Percentiles rank a stretch among this genome's conserved stretches.
These are phyloP conservation scores for Irpex sp. DNA, from an alignment of 1,284 basidiomycete genomes.

Conservation along the genomic window DNA sequence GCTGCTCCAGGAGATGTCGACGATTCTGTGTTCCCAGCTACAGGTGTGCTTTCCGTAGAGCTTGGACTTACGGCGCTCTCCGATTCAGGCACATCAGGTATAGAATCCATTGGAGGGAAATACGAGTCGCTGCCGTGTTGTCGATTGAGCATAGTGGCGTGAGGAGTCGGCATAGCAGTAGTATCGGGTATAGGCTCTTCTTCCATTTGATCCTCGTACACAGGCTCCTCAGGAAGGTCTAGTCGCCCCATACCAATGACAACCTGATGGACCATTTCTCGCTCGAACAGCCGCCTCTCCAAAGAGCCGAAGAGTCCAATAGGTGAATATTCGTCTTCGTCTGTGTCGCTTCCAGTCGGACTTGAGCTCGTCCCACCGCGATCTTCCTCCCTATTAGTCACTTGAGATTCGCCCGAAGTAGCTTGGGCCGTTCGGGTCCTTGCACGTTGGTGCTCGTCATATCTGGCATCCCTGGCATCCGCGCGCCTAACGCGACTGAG, in stretches of 20 bases:
- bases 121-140: conserved; percentile 7
- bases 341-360: conserved; percentile 25
- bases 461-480: conserved; percentile 37
- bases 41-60: background rate
- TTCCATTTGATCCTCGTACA: conserved; percentile 29
- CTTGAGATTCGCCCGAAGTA: background rate
- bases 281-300: conserved; percentile 66
- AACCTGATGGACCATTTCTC: conserved; percentile 80
- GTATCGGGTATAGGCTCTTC: conserved; percentile 19
- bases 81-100: background rate
- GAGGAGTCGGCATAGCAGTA: conserved; percentile 4
- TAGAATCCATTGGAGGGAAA: conserved; percentile 8
- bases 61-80: background rate
- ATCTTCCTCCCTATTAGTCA: conserved; percentile 3
- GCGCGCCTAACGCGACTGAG: conserved; percentile 60
- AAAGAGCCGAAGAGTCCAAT: conserved; percentile 48
- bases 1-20: background rate
- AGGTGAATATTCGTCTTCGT: conserved; percentile 24
- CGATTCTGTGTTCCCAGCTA: background rate
- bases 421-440: background rate
- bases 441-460: conserved; percentile 5
- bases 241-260: conserved; percentile 85
- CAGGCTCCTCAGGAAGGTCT: conserved; percentile 38
- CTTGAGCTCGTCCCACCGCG: conserved; percentile 10
- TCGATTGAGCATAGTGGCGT: background rate